A percentile compares a stretch with the other conserved stretches of the same genome.
Evolutionary conservation across 2,329 filamentous ascomycete species (phyloP).

Genomic region (Akanthomyces dipterigenus): DNA sequence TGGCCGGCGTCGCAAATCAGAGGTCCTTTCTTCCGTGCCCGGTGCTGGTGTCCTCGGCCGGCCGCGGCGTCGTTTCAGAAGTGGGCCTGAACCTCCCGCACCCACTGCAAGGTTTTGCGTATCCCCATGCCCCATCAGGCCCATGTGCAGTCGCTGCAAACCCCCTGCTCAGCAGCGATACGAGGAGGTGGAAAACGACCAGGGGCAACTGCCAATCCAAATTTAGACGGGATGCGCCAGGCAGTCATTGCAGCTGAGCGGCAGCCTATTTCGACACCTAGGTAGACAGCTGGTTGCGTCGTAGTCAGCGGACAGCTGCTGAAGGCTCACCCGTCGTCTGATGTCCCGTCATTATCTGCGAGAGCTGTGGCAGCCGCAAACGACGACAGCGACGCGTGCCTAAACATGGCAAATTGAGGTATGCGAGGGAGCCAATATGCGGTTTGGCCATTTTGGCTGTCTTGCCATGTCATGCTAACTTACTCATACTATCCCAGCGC

Average conservation of each 20-base stretch:
- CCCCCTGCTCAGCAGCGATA: neutral
- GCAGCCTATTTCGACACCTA: no score
- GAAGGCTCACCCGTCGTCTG: neutral
- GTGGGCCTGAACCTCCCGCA: neutral
- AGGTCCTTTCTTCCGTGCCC: neutral
- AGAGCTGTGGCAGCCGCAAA: neutral
- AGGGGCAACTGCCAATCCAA: neutral
- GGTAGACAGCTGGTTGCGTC: neutral
- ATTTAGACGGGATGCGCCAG: neutral
- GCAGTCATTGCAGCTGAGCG: neutral
- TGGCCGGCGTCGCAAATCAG: neutral
- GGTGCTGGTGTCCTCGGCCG: neutral
- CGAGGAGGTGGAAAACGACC: neutral
- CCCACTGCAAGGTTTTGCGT: neutral
- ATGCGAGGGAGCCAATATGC: neutral
- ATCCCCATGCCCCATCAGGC: neutral
- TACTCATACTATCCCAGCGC: neutral
- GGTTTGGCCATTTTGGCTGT: neutral
- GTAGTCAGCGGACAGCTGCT: neutral
- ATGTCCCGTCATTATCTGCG: neutral
- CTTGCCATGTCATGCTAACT: neutral
- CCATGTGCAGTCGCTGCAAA: neutral
- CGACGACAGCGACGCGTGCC: neutral
- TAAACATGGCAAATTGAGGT: neutral
- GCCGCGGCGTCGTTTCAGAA: neutral